These are phyloP conservation scores for Gossypium trilobum DNA, from an alignment of 441 rosid species.

Conservation along the genomic window DNA sequence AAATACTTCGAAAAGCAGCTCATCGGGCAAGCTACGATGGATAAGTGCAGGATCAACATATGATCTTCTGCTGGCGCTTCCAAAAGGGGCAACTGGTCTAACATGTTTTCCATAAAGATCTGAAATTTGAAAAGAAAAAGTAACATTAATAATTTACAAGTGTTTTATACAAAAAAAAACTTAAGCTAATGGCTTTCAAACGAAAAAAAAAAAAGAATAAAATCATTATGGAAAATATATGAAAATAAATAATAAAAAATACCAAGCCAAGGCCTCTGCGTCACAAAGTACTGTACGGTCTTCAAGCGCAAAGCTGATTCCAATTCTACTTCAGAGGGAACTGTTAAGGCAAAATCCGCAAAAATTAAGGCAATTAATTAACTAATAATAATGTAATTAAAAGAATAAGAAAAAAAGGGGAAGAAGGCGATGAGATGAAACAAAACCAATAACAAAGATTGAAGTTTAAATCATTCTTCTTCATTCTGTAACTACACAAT, in stretches of 20 bases:
- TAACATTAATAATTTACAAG: neutral
- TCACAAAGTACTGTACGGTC: constrained; percentile 56
- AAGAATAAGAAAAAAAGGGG: neutral
- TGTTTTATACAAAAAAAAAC: neutral
- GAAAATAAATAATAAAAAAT: constrained; percentile 8
- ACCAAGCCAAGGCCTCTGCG: constrained; percentile 92
- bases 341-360: constrained; percentile 40
- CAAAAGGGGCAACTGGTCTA: constrained; percentile 74
- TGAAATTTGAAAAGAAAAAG: constrained; percentile 17
- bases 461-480: neutral
- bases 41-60: constrained; percentile 59
- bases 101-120: constrained; percentile 89
- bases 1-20: constrained; percentile 79
- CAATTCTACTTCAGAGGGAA: constrained; percentile 74
- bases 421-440: neutral
- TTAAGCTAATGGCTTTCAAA: neutral
- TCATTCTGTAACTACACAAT: neutral
- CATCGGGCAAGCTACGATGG: constrained; percentile 85
- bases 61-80: constrained; percentile 57
- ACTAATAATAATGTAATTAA: neutral
- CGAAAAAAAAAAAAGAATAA: neutral
- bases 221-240: neutral
- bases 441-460: neutral
- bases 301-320: constrained; percentile 72
- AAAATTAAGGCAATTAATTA: neutral